These are phyloP conservation scores for Aspergillus bombycis DNA, from an alignment of 2,329 filamentous ascomycete genomes.

Conservation along the genomic window DNA sequence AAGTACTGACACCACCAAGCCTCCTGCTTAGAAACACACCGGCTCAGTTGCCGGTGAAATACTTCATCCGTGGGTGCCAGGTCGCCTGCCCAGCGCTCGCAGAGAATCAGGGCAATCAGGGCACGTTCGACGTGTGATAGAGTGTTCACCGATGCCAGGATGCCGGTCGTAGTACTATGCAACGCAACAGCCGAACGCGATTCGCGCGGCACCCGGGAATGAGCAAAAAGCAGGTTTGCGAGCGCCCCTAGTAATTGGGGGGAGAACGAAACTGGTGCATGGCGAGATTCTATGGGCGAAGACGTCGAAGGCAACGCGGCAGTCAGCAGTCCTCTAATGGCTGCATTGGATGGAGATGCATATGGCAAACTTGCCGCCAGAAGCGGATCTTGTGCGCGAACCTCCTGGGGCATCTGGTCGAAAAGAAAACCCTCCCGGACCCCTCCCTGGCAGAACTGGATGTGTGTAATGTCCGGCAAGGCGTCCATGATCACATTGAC, in stretches of 20 bases:
- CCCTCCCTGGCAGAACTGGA: conserved; percentile 84
- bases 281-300: conserved; percentile 22
- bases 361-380: conserved; percentile 61
- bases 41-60: conserved; percentile 58
- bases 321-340: conserved; percentile 54
- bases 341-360: conserved; percentile 51
- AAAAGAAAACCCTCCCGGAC: conserved; percentile 84
- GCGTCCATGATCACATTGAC: conserved; percentile 73
- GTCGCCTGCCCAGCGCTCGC: conserved; percentile 72
- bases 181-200: conserved; percentile 68
- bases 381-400: conserved; percentile 70
- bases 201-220: conserved; percentile 56
- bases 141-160: conserved; percentile 70
- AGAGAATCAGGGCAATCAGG: conserved; percentile 70
- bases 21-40: conserved; percentile 57
- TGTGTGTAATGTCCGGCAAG: conserved; percentile 70
- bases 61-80: conserved; percentile 61
- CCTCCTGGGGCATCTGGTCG: conserved; percentile 62
- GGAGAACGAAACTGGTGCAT: conserved; percentile 48
- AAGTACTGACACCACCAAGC: conserved; percentile 70
- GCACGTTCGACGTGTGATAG: conserved; percentile 73
- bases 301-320: conserved; percentile 47
- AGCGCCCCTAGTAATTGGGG: conserved; percentile 57
- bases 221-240: conserved; percentile 61
- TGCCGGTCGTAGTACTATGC: conserved; percentile 70